Evolutionary conservation across 257 asterid genomes (phyloP).

Genomic region (Solanum bulbocastanum): DNA sequence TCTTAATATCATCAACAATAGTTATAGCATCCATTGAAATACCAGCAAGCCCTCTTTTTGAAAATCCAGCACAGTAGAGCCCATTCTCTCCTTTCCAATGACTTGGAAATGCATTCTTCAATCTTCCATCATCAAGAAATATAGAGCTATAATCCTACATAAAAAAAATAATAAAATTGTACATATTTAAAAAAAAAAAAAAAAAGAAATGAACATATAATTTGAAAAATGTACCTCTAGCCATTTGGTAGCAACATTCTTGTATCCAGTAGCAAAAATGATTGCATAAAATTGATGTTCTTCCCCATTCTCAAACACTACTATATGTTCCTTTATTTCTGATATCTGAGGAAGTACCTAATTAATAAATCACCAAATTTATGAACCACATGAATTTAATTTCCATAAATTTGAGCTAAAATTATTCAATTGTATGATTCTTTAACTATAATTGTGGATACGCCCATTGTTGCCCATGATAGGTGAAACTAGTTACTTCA

Average conservation of each 20-base stretch:
- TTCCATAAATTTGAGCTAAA: no score
- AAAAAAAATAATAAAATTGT: no score
- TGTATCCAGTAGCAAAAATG: constrained; percentile 43
- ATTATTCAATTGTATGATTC: no score
- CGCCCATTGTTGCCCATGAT: no score
- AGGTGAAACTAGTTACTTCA: no score
- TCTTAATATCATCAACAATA: no score
- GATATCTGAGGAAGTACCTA: constrained; percentile 38
- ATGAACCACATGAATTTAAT: no score
- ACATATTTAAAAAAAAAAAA: not conserved
- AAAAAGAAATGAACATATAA: not conserved
- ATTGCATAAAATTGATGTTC: no score
- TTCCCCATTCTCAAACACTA: constrained; percentile 12
- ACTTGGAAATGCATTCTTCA: not conserved
- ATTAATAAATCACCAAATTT: not conserved
- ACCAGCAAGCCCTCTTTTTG: no score
- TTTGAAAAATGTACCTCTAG: constrained; percentile 13
- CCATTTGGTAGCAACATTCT: constrained; percentile 34
- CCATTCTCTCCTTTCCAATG: not conserved
- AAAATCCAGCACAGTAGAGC: no score
- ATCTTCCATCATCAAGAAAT: not conserved
- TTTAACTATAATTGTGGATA: no score
- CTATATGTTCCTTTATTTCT: constrained; percentile 2
- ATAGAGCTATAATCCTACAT: not conserved
- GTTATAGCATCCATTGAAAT: no score